phyloP scores from a whole-genome alignment of 306 rosid species.

The Heteromeles arbutifolia region DNA sequence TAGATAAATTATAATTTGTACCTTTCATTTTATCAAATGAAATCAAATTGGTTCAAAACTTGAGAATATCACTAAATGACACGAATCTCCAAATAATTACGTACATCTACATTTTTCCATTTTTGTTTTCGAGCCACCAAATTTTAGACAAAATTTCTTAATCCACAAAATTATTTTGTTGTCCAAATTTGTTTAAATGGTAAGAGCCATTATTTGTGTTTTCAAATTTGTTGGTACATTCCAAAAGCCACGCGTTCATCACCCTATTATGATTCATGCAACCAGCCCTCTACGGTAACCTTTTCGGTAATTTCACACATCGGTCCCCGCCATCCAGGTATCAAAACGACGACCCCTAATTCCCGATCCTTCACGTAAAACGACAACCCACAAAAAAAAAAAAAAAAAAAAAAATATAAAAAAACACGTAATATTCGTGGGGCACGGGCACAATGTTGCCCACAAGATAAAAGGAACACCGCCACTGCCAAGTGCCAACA shows the following conservation, averaged over 20 bases:
- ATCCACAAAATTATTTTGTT: not conserved
- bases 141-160: not conserved
- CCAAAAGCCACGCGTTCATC: not conserved
- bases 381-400: not conserved
- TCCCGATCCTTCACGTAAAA: slow-evolving; percentile 6
- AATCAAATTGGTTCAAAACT: too few relatives aligned
- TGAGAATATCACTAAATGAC: too few relatives aligned
- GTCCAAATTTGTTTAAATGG: not conserved
- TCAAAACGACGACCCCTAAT: slow-evolving; percentile 1
- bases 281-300: not conserved
- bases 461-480: slow-evolving; percentile 13
- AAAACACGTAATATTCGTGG: slow-evolving; percentile 4
- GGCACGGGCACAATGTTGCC: not conserved
- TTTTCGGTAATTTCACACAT: not conserved
- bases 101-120: not conserved
- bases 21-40: too few relatives aligned
- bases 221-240: not conserved
- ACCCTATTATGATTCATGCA: not conserved
- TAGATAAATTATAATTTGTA: too few relatives aligned
- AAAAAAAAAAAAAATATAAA: not conserved
- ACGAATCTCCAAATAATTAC: too few relatives aligned
- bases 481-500: not conserved
- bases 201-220: not conserved
- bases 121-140: not conserved
- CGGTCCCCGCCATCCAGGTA: not conserved